Percentiles rank a stretch among this genome's conserved stretches.
Evolutionary conservation across 805 yeast species (phyloP).

Genomic region (Nakazawaea anatomiae): DNA sequence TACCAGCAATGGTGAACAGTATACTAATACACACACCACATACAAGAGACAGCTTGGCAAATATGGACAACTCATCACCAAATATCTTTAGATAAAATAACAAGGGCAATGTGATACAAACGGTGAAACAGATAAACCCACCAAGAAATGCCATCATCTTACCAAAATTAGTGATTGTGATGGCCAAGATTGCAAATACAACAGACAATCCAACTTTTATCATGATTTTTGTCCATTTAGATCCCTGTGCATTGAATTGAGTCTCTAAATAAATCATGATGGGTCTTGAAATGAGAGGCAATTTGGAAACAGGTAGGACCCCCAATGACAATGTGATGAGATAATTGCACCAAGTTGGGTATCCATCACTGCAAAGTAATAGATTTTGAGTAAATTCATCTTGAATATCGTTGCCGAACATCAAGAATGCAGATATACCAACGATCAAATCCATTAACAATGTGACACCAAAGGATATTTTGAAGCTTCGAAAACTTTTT

Average conservation of each 20-base stretch:
- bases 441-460: conserved; percentile 54
- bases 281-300: conserved; percentile 81
- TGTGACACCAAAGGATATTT: conserved; percentile 55
- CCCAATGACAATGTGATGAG: conserved; percentile 65
- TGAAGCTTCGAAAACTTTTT: conserved; percentile 47
- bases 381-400: conserved; percentile 49
- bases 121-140: conserved; percentile 69
- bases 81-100: conserved; percentile 62
- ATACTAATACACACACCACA: conserved; percentile 39
- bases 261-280: conserved; percentile 64
- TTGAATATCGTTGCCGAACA: conserved; percentile 46
- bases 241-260: not conserved
- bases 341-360: conserved; percentile 41
- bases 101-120: conserved; percentile 76
- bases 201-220: conserved; percentile 35
- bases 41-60: conserved; percentile 34
- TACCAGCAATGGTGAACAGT: conserved; percentile 50
- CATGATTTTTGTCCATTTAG: not conserved
- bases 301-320: conserved; percentile 76
- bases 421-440: conserved; percentile 59
- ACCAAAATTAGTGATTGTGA: conserved; percentile 79
- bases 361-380: conserved; percentile 34
- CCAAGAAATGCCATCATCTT: conserved; percentile 78
- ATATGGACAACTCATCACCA: conserved; percentile 30
- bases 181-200: conserved; percentile 36